These are phyloP conservation scores for Pichia kudriavzevii DNA, from an alignment of 1,139 yeast genomes.

Conservation along the genomic window DNA sequence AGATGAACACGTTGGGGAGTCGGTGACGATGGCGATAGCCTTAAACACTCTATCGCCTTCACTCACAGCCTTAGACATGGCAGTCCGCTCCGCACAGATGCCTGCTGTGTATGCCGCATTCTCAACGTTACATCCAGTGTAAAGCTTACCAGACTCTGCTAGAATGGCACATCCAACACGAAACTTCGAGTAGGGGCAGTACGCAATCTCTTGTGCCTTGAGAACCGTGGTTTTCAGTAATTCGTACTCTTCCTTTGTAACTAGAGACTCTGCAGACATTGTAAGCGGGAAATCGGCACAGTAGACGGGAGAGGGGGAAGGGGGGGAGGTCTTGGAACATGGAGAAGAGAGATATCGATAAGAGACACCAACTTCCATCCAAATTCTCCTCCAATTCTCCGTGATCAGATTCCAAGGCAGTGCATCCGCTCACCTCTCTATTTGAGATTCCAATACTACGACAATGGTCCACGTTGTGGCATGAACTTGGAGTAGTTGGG, in stretches of 20 bases:
- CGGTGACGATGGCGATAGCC: constrained; percentile 70
- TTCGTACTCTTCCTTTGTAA: constrained; percentile 11
- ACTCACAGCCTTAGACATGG: constrained; percentile 57
- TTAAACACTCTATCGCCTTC: constrained; percentile 35
- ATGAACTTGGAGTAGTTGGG: too few species aligned
- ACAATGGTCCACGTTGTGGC: too few species aligned
- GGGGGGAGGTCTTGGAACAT: too few species aligned
- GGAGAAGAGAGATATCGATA: too few species aligned
- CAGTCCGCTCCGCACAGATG: constrained; percentile 86
- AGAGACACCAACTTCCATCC: too few species aligned
- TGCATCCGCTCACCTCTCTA: too few species aligned
- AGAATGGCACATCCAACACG: constrained; percentile 79
- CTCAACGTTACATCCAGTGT: constrained; percentile 82
- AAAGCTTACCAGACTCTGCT: constrained; percentile 40
- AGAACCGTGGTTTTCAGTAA: constrained; percentile 18
- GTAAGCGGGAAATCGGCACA: too few species aligned
- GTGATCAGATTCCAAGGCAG: too few species aligned
- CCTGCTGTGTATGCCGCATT: constrained; percentile 85
- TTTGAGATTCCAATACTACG: too few species aligned
- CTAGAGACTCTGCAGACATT: too few species aligned
- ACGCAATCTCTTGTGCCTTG: constrained; percentile 47
- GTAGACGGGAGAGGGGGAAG: too few species aligned
- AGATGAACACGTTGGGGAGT: constrained; percentile 50
- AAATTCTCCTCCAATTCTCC: too few species aligned
- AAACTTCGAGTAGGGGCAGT: constrained; percentile 80